Base-by-base conservation (phyloP, 441 rosid genomes). In the Biscutella laevigata region DNA sequence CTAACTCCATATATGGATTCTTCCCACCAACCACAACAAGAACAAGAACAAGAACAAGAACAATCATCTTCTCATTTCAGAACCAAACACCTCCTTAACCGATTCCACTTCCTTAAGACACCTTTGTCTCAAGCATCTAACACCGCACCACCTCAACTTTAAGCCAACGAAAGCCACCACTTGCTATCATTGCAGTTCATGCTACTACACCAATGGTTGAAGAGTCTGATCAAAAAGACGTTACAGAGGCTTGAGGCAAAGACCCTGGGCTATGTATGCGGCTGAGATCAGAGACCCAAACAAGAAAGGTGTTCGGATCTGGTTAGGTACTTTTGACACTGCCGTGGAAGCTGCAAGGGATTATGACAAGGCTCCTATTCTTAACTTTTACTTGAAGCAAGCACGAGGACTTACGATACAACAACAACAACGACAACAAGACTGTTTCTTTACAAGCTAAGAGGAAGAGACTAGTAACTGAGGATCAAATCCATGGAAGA, bases 271-370 rank as follows among this genome's bases (percentile, higher is more conserved):
- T 4, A 79, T 68, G 39, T 79, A 42, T 11, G 80, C 85, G 0
- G 82, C 85, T 7, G 82, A 79, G 71, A 79, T 79, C 13, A 71
- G 83, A 27, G 86, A 80, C 50, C 81, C 86, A 1, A 79, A 75
- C 53, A 61, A 61, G 45, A 80, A 77, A 73, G 86, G 81, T 5
- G 57, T 67, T 4, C 71, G 81, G 47, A 57, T 77, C 22, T 80
- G 82, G 83, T 62, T 77, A 17, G 81, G 86, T 5, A 80, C 83
- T 7, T 80, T 77, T 53, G 79, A 77, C 17, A 71, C 83, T n/a
- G 83, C 80, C 29, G 14, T 73, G 3, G 74, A 80, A 57, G 83
- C 81, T 19, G 86, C 81, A 3, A 73, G 67, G 45, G 83, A 70
- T 61, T 77, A 80, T 17, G 86, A 80, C 27, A 56, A 42, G 33